Base-by-base conservation (phyloP, 805 yeast species). In the Zygoascus biomembranicola region DNA sequence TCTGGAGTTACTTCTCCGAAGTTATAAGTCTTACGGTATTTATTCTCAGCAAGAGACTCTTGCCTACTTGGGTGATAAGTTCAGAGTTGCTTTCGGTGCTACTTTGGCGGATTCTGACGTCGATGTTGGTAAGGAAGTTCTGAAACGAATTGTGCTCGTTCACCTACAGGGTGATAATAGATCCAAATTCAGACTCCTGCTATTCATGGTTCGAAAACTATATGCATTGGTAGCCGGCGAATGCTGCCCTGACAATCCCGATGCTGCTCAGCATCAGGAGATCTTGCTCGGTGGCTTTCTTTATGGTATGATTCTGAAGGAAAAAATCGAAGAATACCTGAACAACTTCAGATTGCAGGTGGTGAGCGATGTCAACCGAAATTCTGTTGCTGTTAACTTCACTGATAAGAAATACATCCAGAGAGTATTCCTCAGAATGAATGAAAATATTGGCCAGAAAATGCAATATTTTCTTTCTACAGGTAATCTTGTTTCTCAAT, bases 251-350 rank as follows among this genome's bases (percentile, higher is more conserved):
- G 99, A 94, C 70, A 94, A 94, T 73, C 99, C 99, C 68, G 99
- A 94, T 83, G 95, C 98, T 49, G 88, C 97, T 9, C 99, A 94
- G 76, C 97, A 94, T 76, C 99, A 94, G 73, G 99, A 94, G 73
- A 87, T 94, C 32, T 73, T 94, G 58, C 77, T 94, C 54, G 98
- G 98, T 59, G 99, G 99, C 14, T 88, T 94, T 79, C 76, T 94
- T 52, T 94, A 89, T 63, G 97, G 97, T 61, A 90, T 90, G 96
- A 92, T 94, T 60, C 71, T 94, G 64, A 94, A 94, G 70, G 99
- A 94, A 72, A 94, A 94, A 69, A 83, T 94, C 57, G 99, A 94
- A 62, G 99, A 94, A 70, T 90, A 89, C 67, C 74, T 94, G 61
- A 84, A 80, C 63, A 79, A 75, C 64, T 80, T 94, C 66, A 77